Evolutionary conservation across 2,329 filamentous ascomycete species (phyloP).

Genomic region (Hypomyces perniciosus): DNA sequence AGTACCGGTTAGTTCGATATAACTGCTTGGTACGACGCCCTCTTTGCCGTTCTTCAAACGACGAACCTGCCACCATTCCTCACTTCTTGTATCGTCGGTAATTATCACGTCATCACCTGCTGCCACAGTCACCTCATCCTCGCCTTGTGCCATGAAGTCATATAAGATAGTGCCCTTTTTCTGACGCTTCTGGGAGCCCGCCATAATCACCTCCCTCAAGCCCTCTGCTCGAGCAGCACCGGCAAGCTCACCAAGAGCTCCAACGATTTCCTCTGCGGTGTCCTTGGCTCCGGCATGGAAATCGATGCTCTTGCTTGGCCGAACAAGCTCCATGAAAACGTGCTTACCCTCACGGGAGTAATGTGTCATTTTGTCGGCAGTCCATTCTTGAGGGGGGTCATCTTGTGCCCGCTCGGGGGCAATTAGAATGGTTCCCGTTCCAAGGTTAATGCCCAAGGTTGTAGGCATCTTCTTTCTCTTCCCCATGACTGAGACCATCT

Average conservation of each 20-base stretch:
- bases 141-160: conserved; percentile 93
- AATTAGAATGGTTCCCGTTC: conserved; percentile 83
- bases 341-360: conserved; percentile 98
- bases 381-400: conserved; percentile 86
- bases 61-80: conserved; percentile 97
- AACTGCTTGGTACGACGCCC: conserved; percentile 93
- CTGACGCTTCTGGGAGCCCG: conserved; percentile 61
- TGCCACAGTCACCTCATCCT: conserved; percentile 91
- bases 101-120: conserved; percentile 87
- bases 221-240: conserved; percentile 80
- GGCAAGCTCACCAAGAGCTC: conserved; percentile 79
- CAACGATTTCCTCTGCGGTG: conserved; percentile 88
- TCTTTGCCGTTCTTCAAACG: conserved; percentile 87
- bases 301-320: conserved; percentile 90
- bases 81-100: conserved; percentile 83
- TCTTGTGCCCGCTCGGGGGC: conserved; percentile 79
- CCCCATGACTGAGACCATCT: conserved; percentile 95
- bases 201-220: conserved; percentile 77
- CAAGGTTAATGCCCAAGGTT: conserved; percentile 88
- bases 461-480: conserved; percentile 98
- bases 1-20: conserved; percentile 79
- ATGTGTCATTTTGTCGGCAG: conserved; percentile 89
- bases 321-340: conserved; percentile 88
- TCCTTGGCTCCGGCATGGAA: conserved; percentile 97
- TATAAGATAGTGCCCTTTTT: conserved; percentile 87